A percentile compares a stretch with the other conserved stretches of the same genome.
Evolutionary conservation across 208 protist genomes (phyloP).

Genomic region (Acanthamoeba healyi): DNA sequence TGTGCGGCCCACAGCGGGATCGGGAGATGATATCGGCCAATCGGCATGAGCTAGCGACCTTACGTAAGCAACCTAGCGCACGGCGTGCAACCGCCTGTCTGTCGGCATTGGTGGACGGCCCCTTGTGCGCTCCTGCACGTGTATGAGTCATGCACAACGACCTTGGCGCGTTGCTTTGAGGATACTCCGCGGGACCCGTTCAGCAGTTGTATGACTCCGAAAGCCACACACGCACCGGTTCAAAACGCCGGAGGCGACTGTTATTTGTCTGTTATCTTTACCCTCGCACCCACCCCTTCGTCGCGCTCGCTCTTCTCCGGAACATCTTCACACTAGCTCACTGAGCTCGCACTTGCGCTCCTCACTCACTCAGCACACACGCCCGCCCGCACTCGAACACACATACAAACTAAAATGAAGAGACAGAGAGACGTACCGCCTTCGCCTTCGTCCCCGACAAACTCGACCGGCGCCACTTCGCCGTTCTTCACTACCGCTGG

Average conservation of each 20-base stretch:
- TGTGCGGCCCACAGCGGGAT: too few relatives aligned
- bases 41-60: background rate
- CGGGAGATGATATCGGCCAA: background rate
- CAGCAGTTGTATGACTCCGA: too few relatives aligned
- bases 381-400: too few relatives aligned
- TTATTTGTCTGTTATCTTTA: constrained; percentile 6
- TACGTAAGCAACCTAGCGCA: too few relatives aligned
- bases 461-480: background rate
- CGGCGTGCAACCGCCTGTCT: too few relatives aligned
- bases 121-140: too few relatives aligned
- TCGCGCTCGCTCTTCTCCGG: background rate
- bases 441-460: background rate
- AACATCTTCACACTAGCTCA: background rate
- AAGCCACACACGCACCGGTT: too few relatives aligned
- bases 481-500: too few relatives aligned
- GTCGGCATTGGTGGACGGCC: too few relatives aligned
- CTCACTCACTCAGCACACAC: background rate
- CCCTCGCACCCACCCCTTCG: background rate
- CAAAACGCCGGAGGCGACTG: background rate
- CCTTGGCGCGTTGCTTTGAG: background rate
- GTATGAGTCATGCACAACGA: background rate
- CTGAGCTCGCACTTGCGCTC: background rate
- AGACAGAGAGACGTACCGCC: background rate
- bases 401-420: background rate
- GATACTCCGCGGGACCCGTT: background rate